Percentiles rank a stretch among this genome's conserved stretches.
Conservation (phyloP, 2,329 filamentous ascomycete genomes). For the Claviceps sp. region DNA sequence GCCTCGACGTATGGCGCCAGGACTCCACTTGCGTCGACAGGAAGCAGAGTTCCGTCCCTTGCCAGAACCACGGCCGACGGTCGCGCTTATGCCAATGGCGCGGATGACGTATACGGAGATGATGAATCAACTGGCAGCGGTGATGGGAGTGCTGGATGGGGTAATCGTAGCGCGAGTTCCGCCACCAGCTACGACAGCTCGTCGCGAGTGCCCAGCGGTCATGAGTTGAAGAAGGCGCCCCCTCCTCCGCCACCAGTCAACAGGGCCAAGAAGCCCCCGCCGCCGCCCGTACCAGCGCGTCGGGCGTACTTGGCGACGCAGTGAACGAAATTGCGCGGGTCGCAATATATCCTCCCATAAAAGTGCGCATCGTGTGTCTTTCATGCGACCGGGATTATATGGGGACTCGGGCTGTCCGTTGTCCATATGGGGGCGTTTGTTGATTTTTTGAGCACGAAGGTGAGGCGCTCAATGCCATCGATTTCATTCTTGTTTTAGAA, state of each 20-base stretch:
- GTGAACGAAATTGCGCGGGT: conserved; percentile 1
- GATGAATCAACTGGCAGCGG: conserved; percentile 37
- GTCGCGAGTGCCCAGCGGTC: conserved; percentile 4
- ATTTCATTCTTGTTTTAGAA: not conserved
- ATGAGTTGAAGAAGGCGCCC: conserved; percentile 37
- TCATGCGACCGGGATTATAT: not conserved
- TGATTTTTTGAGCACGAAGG: too few species aligned
- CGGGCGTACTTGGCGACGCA: conserved; percentile 14
- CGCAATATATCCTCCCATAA: not conserved
- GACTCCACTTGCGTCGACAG: conserved; percentile 8
- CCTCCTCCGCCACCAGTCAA: conserved; percentile 39
- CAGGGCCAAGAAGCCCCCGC: conserved; percentile 28
- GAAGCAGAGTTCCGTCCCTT: conserved; percentile 25
- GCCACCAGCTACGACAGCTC: conserved; percentile 43
- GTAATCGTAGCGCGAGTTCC: conserved; percentile 38
- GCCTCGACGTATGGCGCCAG: conserved; percentile 2
- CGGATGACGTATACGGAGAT: conserved; percentile 34
- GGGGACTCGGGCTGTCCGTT: too few species aligned
- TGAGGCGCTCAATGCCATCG: too few species aligned
- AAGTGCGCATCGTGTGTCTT: not conserved
- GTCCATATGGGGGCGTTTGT: too few species aligned
- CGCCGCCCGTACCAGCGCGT: conserved; percentile 20
- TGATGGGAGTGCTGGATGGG: conserved; percentile 38
- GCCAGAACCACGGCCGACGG: conserved; percentile 27
- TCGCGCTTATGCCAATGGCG: conserved; percentile 14